Conservation (phyloP, 176 grass and related monocot genomes). For the Dactylis glomerata region DNA sequence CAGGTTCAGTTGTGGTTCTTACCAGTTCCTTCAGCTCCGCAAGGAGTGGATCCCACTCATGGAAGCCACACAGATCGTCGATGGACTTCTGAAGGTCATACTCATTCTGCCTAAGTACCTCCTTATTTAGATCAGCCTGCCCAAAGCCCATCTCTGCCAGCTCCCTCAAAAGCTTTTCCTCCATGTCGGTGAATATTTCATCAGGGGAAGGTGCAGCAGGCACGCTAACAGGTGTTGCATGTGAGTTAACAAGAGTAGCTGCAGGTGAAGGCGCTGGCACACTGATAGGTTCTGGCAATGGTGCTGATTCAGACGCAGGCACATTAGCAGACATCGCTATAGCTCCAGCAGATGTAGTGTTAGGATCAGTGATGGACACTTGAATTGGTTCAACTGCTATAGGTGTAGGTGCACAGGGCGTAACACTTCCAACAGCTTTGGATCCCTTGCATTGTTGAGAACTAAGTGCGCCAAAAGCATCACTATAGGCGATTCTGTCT, state of each 20-base stretch:
- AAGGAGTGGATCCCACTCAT: slow-evolving; percentile 69
- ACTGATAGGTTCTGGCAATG: not conserved
- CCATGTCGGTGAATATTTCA: slow-evolving; percentile 11
- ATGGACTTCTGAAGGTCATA: slow-evolving; percentile 61
- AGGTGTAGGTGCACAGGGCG: slow-evolving; percentile 10
- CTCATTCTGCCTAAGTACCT: slow-evolving; percentile 62
- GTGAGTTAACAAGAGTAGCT: not conserved
- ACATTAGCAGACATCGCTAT: not conserved
- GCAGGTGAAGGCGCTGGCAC: not conserved
- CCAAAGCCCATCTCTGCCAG: slow-evolving; percentile 70
- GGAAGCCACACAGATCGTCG: slow-evolving; percentile 49
- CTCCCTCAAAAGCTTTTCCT: slow-evolving; percentile 56
- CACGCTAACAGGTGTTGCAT: not conserved
- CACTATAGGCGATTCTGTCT: not conserved
- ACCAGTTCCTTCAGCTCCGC: slow-evolving; percentile 67
- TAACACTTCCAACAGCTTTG: not conserved
- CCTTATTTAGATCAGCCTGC: slow-evolving; percentile 71
- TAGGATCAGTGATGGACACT: slow-evolving; percentile 12
- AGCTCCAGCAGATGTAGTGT: not conserved
- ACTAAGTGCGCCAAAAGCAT: not conserved
- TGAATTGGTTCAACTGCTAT: not conserved
- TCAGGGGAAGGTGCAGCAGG: not conserved
- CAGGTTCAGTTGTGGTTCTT: not conserved
- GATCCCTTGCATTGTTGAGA: not conserved
- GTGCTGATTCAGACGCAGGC: not conserved